Percentiles rank a stretch among this genome's conserved stretches.
These are phyloP conservation scores for Verticillium albo-atrum DNA, from an alignment of 2,329 filamentous ascomycete species.

Conservation along the genomic window DNA sequence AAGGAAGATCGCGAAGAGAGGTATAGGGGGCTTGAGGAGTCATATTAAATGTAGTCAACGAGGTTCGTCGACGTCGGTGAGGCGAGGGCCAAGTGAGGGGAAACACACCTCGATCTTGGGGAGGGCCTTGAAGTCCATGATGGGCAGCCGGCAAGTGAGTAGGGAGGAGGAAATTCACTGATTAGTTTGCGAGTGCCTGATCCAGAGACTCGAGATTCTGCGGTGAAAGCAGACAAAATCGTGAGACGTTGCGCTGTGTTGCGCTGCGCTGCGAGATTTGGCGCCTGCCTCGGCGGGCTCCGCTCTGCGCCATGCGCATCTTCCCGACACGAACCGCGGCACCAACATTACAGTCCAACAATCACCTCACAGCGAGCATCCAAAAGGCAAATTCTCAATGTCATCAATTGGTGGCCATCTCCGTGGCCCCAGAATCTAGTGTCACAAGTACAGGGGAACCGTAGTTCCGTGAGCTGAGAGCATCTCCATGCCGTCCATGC, in stretches of 20 bases:
- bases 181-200: too few species aligned
- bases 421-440: neutral
- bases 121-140: constrained; percentile 42
- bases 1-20: neutral
- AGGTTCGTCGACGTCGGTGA: neutral
- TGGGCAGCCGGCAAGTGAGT: neutral
- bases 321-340: neutral
- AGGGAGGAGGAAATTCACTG: neutral
- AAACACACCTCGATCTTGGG: constrained; percentile 49
- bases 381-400: neutral
- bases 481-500: neutral
- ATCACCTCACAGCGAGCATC: neutral
- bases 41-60: constrained; percentile 8
- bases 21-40: neutral
- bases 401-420: neutral
- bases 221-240: neutral
- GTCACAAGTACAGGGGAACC: constrained; percentile 1
- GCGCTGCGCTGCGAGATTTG: neutral
- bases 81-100: neutral
- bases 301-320: neutral
- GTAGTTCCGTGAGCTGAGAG: neutral
- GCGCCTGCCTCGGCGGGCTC: neutral
- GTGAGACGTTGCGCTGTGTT: neutral
- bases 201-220: neutral
- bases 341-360: neutral